Percentiles rank a stretch among this genome's conserved stretches.
phyloP scores from a whole-genome alignment of 2,329 filamentous ascomycete species.

The Colletotrichum gigasporum region DNA sequence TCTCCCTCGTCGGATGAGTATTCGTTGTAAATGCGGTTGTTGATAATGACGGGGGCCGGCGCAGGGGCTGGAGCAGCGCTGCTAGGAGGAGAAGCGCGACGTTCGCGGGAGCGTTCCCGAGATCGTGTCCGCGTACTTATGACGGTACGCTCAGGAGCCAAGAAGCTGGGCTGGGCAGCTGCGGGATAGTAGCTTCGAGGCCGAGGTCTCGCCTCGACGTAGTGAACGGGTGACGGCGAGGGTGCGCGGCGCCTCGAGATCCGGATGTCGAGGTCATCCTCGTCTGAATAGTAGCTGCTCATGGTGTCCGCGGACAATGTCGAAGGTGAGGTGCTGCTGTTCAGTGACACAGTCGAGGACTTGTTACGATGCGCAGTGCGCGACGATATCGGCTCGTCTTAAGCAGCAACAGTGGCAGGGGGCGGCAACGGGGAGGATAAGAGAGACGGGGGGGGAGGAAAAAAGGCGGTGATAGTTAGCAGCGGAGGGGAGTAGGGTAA shows the following conservation, averaged over 20 bases:
- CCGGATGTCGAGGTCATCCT: conserved; percentile 65
- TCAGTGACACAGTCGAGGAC: neutral
- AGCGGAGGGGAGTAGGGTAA: neutral
- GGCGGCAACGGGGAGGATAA: neutral
- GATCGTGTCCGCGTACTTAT: conserved; percentile 52
- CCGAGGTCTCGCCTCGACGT: conserved; percentile 52
- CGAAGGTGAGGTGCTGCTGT: too few relatives aligned
- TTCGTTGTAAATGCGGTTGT: conserved; percentile 64
- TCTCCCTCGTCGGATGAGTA: conserved; percentile 55
- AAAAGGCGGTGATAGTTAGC: neutral
- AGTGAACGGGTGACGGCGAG: conserved; percentile 54
- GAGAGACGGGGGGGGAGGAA: neutral
- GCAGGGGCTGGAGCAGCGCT: conserved; percentile 37
- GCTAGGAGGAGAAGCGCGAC: conserved; percentile 52
- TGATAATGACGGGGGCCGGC: conserved; percentile 61
- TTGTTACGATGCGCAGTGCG: too few relatives aligned
- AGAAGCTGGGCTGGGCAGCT: conserved; percentile 47
- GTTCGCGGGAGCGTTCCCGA: conserved; percentile 55
- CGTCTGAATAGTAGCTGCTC: conserved; percentile 57
- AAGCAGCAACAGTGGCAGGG: too few relatives aligned
- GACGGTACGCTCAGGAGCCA: conserved; percentile 57
- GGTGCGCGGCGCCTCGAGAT: conserved; percentile 50
- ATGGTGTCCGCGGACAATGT: neutral
- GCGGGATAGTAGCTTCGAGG: conserved; percentile 52
- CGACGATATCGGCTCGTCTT: too few relatives aligned